phyloP scores from a whole-genome alignment of 78 protist genomes.

The Mastigamoeba balamuthi region DNA sequence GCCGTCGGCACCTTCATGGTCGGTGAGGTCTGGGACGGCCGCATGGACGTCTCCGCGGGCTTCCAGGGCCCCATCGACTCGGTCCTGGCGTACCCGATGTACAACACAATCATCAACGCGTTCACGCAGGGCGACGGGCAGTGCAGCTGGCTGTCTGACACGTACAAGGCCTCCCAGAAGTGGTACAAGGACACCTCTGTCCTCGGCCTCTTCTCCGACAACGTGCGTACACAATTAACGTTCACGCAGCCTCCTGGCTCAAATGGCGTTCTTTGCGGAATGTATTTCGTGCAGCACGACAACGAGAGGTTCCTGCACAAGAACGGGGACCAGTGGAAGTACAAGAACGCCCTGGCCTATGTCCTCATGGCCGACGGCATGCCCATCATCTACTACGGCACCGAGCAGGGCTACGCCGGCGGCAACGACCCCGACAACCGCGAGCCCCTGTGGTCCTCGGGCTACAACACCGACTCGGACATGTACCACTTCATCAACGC shows the following conservation, averaged over 20 bases:
- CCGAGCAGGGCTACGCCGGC: constrained; percentile 72
- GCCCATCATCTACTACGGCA: constrained; percentile 84
- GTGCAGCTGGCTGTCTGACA: constrained; percentile 39
- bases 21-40: constrained; percentile 82
- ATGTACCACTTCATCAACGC: constrained; percentile 22
- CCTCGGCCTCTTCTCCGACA: constrained; percentile 66
- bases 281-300: too few relatives aligned
- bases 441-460: constrained; percentile 64
- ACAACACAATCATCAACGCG: constrained; percentile 36
- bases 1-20: constrained; percentile 51
- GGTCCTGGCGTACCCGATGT: constrained; percentile 75
- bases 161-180: not conserved
- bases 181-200: not conserved
- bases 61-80: constrained; percentile 44
- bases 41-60: constrained; percentile 13
- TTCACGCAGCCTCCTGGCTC: too few relatives aligned
- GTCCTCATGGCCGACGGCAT: constrained; percentile 41
- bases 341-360: constrained; percentile 57
- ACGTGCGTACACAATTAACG: too few relatives aligned
- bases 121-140: constrained; percentile 32
- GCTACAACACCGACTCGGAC: constrained; percentile 7
- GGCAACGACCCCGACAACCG: constrained; percentile 65
- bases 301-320: constrained; percentile 64
- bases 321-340: constrained; percentile 16
- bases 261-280: too few relatives aligned